Percentiles rank a stretch among this genome's conserved stretches.
These are phyloP conservation scores for Pleurotus eryngii DNA, from an alignment of 768 basidiomycete genomes.

Conservation along the genomic window DNA sequence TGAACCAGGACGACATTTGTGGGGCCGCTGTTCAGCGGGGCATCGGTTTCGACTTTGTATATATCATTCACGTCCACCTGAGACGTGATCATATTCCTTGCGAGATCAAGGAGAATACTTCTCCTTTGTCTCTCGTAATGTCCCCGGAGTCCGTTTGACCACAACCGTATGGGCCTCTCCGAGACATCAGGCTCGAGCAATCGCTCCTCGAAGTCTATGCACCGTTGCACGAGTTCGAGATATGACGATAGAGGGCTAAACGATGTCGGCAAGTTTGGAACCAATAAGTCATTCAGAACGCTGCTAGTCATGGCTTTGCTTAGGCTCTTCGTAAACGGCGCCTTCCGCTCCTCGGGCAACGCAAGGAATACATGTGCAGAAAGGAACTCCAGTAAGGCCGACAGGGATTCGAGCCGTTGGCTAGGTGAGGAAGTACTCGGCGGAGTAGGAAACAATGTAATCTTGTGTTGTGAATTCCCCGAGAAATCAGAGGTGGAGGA, in stretches of 20 bases:
- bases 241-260: conserved; percentile 59
- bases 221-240: conserved; percentile 51
- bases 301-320: conserved; percentile 57
- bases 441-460: conserved; percentile 46
- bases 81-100: conserved; percentile 51
- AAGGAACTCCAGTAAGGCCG: conserved; percentile 61
- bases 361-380: conserved; percentile 50
- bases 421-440: conserved; percentile 35
- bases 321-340: conserved; percentile 53
- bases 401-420: conserved; percentile 52
- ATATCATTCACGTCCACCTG: conserved; percentile 33
- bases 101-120: conserved; percentile 58
- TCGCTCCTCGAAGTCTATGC: conserved; percentile 63
- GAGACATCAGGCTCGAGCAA: conserved; percentile 45
- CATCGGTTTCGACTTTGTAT: conserved; percentile 40
- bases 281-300: conserved; percentile 62
- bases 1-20: conserved; percentile 1
- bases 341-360: conserved; percentile 45
- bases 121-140: conserved; percentile 83
- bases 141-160: conserved; percentile 63
- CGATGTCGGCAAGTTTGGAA: conserved; percentile 67
- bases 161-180: conserved; percentile 57
- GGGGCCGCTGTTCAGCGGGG: conserved; percentile 1
- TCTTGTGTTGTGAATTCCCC: conserved; percentile 32
- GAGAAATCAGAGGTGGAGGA: conserved; percentile 27